Evolutionary conservation across 2,329 filamentous ascomycete genomes (phyloP).

Genomic region (Penicillium sp.): DNA sequence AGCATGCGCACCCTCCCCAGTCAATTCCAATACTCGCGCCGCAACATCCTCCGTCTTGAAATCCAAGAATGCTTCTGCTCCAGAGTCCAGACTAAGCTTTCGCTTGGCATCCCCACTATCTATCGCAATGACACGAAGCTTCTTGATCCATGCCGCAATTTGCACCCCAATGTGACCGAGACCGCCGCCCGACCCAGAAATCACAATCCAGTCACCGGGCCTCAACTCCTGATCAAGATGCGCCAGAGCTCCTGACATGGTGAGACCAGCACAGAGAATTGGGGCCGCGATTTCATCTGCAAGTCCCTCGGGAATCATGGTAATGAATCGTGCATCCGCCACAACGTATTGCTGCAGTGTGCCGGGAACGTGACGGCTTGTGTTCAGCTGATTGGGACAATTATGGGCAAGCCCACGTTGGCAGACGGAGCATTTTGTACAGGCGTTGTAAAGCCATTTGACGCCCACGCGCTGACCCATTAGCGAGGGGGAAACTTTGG

Average conservation of each 20-base stretch:
- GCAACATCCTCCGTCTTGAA: conserved; percentile 22
- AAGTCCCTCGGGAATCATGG: conserved; percentile 15
- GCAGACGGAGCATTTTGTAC: conserved; percentile 22
- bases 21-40: conserved; percentile 18
- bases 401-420: conserved; percentile 17
- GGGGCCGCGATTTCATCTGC: conserved; percentile 19
- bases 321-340: conserved; percentile 23
- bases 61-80: conserved; percentile 22
- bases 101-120: conserved; percentile 20
- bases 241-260: conserved; percentile 20
- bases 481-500: conserved; percentile 9
- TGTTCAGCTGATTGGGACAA: conserved; percentile 24
- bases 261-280: conserved; percentile 20
- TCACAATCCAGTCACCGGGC: conserved; percentile 39
- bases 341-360: conserved; percentile 28
- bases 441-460: conserved; percentile 29
- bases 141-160: conserved; percentile 55
- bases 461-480: conserved; percentile 21
- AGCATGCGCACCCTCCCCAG: conserved; percentile 23
- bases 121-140: conserved; percentile 55
- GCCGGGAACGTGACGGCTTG: conserved; percentile 25
- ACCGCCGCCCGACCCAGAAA: conserved; percentile 54
- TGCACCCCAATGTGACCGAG: conserved; percentile 56
- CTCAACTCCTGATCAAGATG: conserved; percentile 19
- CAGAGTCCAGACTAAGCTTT: conserved; percentile 19